A percentile compares a stretch with the other conserved stretches of the same genome.
phyloP scores from a whole-genome alignment of 495 filamentous ascomycete species.

The Pseudevernia furfuracea region DNA sequence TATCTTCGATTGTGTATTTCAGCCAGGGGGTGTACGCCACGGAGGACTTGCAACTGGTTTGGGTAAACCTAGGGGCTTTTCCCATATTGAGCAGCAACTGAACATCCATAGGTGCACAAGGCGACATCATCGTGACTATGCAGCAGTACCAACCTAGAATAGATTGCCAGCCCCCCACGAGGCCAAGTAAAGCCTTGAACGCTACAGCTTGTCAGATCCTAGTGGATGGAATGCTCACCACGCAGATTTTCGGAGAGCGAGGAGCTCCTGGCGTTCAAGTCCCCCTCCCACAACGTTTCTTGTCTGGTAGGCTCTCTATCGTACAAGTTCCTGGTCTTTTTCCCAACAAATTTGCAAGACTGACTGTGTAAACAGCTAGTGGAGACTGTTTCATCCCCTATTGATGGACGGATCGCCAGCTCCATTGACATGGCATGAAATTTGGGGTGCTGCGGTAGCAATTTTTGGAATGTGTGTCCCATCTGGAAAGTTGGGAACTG shows the following conservation, averaged over 20 bases:
- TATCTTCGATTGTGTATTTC: background rate
- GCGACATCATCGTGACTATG: background rate
- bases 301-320: background rate
- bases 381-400: background rate
- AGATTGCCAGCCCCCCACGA: background rate
- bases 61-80: background rate
- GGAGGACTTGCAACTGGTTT: background rate
- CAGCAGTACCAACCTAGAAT: background rate
- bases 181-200: background rate
- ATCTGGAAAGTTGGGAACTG: background rate
- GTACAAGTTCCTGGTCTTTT: too few relatives aligned
- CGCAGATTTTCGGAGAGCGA: background rate
- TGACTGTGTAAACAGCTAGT: background rate
- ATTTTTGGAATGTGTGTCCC: background rate
- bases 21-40: background rate
- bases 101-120: background rate
- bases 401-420: background rate
- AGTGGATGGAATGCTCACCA: background rate
- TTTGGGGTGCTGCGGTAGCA: background rate
- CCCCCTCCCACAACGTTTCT: background rate
- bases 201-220: background rate
- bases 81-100: background rate
- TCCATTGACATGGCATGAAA: background rate
- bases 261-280: background rate
- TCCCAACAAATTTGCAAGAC: background rate